These are phyloP conservation scores for Lepidium campestre DNA, from an alignment of 441 rosid species.

Conservation along the genomic window DNA sequence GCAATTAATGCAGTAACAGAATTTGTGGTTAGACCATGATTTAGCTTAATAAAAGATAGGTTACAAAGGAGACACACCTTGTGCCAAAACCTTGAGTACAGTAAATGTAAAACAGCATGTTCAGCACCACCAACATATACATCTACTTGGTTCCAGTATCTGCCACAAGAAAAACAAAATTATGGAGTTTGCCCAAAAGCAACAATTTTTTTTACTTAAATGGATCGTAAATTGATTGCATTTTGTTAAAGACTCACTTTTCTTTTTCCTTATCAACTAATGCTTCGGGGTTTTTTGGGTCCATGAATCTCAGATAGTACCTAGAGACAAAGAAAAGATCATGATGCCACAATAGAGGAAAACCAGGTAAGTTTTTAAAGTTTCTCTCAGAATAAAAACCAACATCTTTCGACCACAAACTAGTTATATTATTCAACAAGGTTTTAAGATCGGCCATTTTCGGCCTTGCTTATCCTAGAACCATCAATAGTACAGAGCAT, in stretches of 20 bases:
- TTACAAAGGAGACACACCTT: constrained; percentile 46
- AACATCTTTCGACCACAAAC: not conserved
- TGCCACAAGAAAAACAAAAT: constrained; percentile 25
- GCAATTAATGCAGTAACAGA: constrained; percentile 18
- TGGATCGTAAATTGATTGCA: not conserved
- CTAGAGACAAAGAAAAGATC: constrained; percentile 34
- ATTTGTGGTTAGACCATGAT: not conserved
- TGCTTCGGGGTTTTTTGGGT: constrained; percentile 70
- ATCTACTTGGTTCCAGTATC: constrained; percentile 97
- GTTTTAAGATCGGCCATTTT: not conserved
- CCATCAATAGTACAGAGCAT: not conserved
- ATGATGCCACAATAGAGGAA: not conserved
- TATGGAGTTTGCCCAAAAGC: not conserved
- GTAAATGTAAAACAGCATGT: constrained; percentile 96
- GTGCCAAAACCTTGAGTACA: constrained; percentile 98
- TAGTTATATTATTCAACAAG: not conserved
- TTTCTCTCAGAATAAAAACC: not conserved
- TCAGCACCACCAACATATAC: constrained; percentile 98
- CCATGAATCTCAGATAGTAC: constrained; percentile 98
- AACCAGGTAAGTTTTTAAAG: not conserved
- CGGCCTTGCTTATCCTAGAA: not conserved
- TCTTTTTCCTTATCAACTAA: constrained; percentile 79
- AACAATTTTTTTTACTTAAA: not conserved
- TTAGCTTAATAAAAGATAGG: not conserved
- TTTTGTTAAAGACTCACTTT: constrained; percentile 41